A percentile compares a stretch with the other conserved stretches of the same genome.
Conservation (phyloP, 2,329 filamentous ascomycete genomes). For the Tolypocladium pustulatum region DNA sequence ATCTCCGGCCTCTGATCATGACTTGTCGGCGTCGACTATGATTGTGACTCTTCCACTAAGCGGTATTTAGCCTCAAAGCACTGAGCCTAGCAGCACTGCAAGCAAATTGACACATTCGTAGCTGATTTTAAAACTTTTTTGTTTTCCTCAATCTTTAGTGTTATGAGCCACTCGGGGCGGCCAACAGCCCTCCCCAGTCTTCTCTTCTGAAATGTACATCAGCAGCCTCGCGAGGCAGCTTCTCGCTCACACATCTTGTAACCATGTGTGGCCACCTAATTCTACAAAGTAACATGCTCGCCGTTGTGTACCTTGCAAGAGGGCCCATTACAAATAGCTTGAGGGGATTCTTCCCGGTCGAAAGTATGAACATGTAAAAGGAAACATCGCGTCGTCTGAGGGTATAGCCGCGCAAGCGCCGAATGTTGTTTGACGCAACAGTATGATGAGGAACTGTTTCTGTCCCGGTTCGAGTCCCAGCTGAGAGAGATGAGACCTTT, state of each 20-base stretch:
- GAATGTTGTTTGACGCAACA: constrained; percentile 1
- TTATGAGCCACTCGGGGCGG: constrained; percentile 2
- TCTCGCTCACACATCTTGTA: constrained; percentile 1
- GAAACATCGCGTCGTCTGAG: constrained; percentile 12
- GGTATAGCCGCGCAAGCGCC: constrained; percentile 11
- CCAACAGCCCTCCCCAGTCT: neutral
- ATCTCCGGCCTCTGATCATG: neutral
- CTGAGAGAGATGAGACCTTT: neutral
- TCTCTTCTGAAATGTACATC: constrained; percentile 10
- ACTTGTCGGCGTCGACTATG: neutral
- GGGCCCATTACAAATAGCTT: constrained; percentile 7
- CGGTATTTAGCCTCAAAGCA: neutral
- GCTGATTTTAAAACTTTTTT: neutral
- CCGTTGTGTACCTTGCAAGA: constrained; percentile 3
- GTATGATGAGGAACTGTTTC: neutral
- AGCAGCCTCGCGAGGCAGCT: constrained; percentile 4
- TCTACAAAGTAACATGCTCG: constrained; percentile 10
- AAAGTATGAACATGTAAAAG: constrained; percentile 10
- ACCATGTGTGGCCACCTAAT: constrained; percentile 5
- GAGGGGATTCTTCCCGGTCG: constrained; percentile 2
- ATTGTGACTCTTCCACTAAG: neutral
- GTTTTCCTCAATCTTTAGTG: constrained; percentile 1
- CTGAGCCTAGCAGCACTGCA: neutral
- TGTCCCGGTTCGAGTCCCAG: neutral
- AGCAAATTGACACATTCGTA: neutral